These are phyloP conservation scores for Sordariomycetes sp. DNA, from an alignment of 2,329 filamentous ascomycete species.

Conservation along the genomic window DNA sequence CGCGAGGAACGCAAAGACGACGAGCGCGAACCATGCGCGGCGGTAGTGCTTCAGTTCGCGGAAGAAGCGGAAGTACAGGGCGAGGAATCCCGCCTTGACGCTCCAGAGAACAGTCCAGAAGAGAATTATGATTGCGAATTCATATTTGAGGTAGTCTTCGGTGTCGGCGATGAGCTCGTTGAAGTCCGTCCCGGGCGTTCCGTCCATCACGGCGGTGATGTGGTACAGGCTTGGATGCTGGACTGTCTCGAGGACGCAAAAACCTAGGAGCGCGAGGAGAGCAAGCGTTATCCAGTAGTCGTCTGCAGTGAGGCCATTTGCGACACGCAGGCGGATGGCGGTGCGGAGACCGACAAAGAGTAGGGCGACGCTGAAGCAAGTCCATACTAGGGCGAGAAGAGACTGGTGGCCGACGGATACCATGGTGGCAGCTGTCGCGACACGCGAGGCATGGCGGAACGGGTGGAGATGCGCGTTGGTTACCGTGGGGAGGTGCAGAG, in stretches of 20 bases:
- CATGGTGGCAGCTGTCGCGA: background rate
- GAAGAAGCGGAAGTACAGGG: conserved; percentile 10
- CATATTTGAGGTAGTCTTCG: conserved; percentile 7
- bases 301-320: conserved; percentile 10
- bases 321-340: conserved; percentile 12
- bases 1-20: conserved; percentile 8
- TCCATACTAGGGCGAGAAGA: conserved; percentile 16
- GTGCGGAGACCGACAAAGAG: conserved; percentile 14
- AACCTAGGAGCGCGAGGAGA: conserved; percentile 11
- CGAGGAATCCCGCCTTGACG: conserved; percentile 12
- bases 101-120: conserved; percentile 12
- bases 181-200: conserved; percentile 3
- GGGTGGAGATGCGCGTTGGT: background rate
- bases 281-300: conserved; percentile 18
- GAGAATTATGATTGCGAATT: conserved; percentile 12
- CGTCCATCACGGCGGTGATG: conserved; percentile 7
- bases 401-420: conserved; percentile 8
- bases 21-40: conserved; percentile 10
- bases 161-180: background rate
- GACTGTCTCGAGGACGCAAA: conserved; percentile 10
- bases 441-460: background rate
- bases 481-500: background rate
- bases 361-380: conserved; percentile 13
- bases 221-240: conserved; percentile 10
- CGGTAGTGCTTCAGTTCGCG: conserved; percentile 6